These are phyloP conservation scores for Fusarium protoensiforme DNA, from an alignment of 2,329 filamentous ascomycete genomes.

Conservation along the genomic window DNA sequence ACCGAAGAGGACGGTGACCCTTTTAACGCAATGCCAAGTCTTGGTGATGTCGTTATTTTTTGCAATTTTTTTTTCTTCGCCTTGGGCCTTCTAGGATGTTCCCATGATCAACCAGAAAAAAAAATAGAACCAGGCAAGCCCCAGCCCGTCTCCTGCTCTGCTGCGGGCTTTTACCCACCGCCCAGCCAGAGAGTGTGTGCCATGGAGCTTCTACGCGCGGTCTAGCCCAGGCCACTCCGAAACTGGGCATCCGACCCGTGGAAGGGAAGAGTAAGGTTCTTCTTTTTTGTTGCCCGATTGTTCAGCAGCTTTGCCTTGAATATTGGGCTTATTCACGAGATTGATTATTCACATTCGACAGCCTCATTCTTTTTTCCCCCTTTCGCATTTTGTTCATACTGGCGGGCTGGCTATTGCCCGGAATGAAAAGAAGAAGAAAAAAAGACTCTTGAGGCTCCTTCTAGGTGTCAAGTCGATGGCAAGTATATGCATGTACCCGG, in stretches of 20 bases:
- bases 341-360: neutral
- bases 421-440: neutral
- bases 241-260: neutral
- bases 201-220: neutral
- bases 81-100: constrained; percentile 22
- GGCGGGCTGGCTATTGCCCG: neutral
- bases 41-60: constrained; percentile 34
- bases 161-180: constrained; percentile 2
- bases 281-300: neutral
- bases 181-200: neutral
- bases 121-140: neutral
- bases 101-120: constrained; percentile 36
- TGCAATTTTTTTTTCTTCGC: constrained; percentile 14
- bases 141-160: neutral
- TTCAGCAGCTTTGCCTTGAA: neutral
- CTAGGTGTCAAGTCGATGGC: constrained; percentile 16
- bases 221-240: constrained; percentile 3
- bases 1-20: constrained; percentile 11
- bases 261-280: too few species aligned
- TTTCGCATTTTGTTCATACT: too few species aligned
- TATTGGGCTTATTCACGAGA: neutral
- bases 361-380: neutral
- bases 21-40: constrained; percentile 38
- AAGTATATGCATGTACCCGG: constrained; percentile 34
- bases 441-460: constrained; percentile 21